A percentile compares a stretch with the other conserved stretches of the same genome.
Evolutionary conservation across 2,329 filamentous ascomycete genomes (phyloP).

Genomic region (Colletotrichum melonis): DNA sequence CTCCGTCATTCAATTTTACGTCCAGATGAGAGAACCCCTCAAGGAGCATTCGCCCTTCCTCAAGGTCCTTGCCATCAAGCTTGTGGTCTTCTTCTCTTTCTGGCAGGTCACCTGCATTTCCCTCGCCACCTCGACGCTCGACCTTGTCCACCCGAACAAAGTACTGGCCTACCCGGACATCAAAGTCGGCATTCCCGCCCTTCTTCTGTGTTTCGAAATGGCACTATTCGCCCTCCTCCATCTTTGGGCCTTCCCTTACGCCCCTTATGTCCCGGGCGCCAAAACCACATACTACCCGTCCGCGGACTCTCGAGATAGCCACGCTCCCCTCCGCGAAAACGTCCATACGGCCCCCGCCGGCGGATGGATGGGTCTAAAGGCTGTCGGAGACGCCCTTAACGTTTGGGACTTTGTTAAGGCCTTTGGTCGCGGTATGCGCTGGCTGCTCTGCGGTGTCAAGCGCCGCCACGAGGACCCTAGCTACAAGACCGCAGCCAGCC

Average conservation of each 20-base stretch:
- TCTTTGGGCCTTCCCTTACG: slow-evolving; percentile 84
- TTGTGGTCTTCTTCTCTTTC: slow-evolving; percentile 91
- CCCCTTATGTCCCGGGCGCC: slow-evolving; percentile 68
- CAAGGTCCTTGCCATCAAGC: slow-evolving; percentile 88
- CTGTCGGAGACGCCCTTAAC: slow-evolving; percentile 79
- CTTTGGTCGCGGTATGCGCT: slow-evolving; percentile 79
- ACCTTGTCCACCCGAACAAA: slow-evolving; percentile 70
- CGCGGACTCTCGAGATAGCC: slow-evolving; percentile 53
- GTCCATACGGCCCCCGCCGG: slow-evolving; percentile 66
- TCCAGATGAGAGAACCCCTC: slow-evolving; percentile 78
- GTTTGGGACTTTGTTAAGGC: slow-evolving; percentile 87
- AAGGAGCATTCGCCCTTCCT: slow-evolving; percentile 77
- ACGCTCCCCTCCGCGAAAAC: slow-evolving; percentile 56
- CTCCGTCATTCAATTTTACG: slow-evolving; percentile 87
- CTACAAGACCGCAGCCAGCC: slow-evolving; percentile 54
- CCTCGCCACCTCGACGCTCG: slow-evolving; percentile 66
- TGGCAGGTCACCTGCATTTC: slow-evolving; percentile 76
- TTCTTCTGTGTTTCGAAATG: slow-evolving; percentile 88
- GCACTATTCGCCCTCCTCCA: slow-evolving; percentile 82
- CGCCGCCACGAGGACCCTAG: slow-evolving; percentile 65
- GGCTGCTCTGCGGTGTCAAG: slow-evolving; percentile 82
- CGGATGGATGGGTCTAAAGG: slow-evolving; percentile 72
- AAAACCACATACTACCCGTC: slow-evolving; percentile 60
- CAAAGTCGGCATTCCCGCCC: slow-evolving; percentile 81
- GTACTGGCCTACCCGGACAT: slow-evolving; percentile 79